These are phyloP conservation scores for Besnoitia besnoiti DNA, from an alignment of 169 alveolate species.

Conservation along the genomic window DNA sequence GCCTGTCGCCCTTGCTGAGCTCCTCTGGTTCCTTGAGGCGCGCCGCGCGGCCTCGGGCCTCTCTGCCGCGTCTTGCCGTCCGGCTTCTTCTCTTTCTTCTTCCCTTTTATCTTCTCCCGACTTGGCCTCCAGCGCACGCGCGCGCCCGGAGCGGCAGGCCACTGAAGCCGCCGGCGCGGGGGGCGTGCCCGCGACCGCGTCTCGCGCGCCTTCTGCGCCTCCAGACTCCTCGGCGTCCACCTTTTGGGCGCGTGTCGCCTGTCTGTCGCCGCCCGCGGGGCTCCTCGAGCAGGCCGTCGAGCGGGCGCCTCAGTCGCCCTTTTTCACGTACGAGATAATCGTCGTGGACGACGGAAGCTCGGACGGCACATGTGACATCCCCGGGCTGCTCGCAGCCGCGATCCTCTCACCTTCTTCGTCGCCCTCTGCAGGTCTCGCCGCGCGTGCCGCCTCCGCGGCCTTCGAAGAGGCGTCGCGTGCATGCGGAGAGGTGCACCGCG, in stretches of 20 bases:
- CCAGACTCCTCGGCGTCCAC: background rate
- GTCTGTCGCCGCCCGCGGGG: too few species aligned
- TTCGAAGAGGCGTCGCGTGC: background rate
- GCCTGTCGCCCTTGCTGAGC: background rate
- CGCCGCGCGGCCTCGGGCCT: background rate
- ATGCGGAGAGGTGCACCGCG: background rate
- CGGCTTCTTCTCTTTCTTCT: background rate
- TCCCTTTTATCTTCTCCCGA: background rate
- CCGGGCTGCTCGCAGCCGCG: slow-evolving; percentile 17
- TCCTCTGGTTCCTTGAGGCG: background rate
- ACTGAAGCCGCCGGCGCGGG: too few species aligned
- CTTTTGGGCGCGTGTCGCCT: too few species aligned
- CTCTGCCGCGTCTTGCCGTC: background rate
- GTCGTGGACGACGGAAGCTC: slow-evolving; percentile 87
- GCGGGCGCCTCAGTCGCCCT: background rate
- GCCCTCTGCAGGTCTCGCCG: background rate
- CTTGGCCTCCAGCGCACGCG: too few species aligned
- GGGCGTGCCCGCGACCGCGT: too few species aligned
- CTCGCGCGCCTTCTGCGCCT: background rate
- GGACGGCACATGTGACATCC: slow-evolving; percentile 78
- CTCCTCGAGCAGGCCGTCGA: too few species aligned
- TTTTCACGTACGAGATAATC: slow-evolving; percentile 79
- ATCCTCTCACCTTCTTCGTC: background rate
- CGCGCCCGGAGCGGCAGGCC: too few species aligned
- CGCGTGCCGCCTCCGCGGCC: background rate